Percentiles rank a stretch among this genome's conserved stretches.
Conservation (phyloP, 371 early-diverging fungal species). For the Actinomortierella ambigua region DNA sequence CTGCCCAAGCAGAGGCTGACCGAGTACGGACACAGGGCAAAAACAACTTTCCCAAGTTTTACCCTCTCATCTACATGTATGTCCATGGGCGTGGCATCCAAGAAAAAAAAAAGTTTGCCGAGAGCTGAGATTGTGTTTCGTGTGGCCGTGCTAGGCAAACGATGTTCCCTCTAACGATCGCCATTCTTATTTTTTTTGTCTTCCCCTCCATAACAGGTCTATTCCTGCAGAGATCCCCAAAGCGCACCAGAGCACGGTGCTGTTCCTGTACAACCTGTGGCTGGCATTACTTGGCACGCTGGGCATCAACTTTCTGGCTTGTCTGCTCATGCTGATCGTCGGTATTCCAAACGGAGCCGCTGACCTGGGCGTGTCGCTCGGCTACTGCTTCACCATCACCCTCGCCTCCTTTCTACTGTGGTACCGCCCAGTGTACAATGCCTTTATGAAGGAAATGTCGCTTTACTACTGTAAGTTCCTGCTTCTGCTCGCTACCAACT, state of each 20-base stretch:
- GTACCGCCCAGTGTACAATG: conserved; percentile 91
- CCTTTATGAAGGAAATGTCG: conserved; percentile 86
- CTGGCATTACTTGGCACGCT: conserved; percentile 74
- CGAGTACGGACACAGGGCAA: conserved; percentile 56
- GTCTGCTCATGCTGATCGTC: conserved; percentile 69
- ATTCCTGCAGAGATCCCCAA: conserved; percentile 71
- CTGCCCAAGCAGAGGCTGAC: conserved; percentile 44
- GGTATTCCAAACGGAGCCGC: conserved; percentile 72
- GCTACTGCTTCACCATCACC: conserved; percentile 79
- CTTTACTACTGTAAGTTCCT: conserved; percentile 78
- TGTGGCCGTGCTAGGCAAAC: too few species aligned
- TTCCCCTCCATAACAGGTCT: conserved; percentile 21
- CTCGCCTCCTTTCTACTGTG: conserved; percentile 83
- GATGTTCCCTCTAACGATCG: too few species aligned
- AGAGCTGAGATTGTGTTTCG: too few species aligned
- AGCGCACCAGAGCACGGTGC: conserved; percentile 64
- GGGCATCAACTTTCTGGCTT: conserved; percentile 78
- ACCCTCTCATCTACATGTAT: conserved; percentile 82
- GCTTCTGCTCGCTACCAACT: background rate
- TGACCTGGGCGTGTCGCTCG: conserved; percentile 79
- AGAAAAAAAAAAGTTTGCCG: too few species aligned
- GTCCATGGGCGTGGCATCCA: too few species aligned
- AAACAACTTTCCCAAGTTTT: conserved; percentile 87
- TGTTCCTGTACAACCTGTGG: conserved; percentile 80
- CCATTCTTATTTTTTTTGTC: background rate